These are phyloP conservation scores for Pilobolus umbonatus DNA, from an alignment of 192 early-diverging fungal species.

Conservation along the genomic window DNA sequence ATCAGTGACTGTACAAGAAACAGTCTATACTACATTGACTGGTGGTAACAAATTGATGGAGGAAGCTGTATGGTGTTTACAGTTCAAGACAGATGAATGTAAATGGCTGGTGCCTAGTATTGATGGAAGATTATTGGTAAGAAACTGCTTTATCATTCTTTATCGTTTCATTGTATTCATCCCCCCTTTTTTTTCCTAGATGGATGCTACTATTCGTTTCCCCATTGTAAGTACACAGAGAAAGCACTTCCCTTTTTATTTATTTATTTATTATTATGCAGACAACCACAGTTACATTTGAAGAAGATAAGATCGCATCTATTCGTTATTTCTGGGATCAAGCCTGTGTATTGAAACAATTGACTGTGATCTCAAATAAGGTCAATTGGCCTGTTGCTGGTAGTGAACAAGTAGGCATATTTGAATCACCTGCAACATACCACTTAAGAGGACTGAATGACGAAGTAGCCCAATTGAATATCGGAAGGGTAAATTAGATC, in stretches of 20 bases:
- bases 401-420: slow-evolving; percentile 20
- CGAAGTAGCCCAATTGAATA: not conserved
- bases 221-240: slow-evolving; percentile 18
- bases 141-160: not conserved
- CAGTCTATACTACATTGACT: slow-evolving; percentile 23
- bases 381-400: slow-evolving; percentile 21
- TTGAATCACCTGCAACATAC: not conserved
- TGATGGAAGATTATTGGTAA: slow-evolving; percentile 19
- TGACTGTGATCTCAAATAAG: slow-evolving; percentile 19
- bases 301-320: slow-evolving; percentile 14
- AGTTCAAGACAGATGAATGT: slow-evolving; percentile 22
- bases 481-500: slow-evolving; percentile 5
- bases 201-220: slow-evolving; percentile 17
- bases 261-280: not conserved
- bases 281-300: slow-evolving; percentile 28
- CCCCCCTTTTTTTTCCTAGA: slow-evolving; percentile 1
- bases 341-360: slow-evolving; percentile 32
- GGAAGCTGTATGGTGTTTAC: slow-evolving; percentile 29
- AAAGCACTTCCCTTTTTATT: not conserved
- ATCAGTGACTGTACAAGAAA: slow-evolving; percentile 16
- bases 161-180: not conserved
- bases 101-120: slow-evolving; percentile 26
- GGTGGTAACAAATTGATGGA: slow-evolving; percentile 24
- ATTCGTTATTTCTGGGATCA: slow-evolving; percentile 33
- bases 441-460: not conserved